These are phyloP conservation scores for Botrytis paeoniae DNA, from an alignment of 2,329 filamentous ascomycete genomes.

Conservation along the genomic window DNA sequence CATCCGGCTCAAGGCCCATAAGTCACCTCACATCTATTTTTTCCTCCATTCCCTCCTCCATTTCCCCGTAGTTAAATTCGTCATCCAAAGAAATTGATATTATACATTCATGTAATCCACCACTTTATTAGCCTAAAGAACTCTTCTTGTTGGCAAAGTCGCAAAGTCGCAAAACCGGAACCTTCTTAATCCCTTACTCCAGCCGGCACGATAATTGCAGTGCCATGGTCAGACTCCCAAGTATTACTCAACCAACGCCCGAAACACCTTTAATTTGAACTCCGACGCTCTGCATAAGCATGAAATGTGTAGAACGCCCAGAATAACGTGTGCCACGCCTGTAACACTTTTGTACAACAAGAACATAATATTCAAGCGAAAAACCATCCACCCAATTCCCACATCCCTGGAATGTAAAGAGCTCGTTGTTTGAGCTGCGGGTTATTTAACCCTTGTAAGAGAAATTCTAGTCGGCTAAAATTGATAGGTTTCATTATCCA, in stretches of 20 bases:
- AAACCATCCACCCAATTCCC: conserved; percentile 88
- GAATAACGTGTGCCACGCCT: not conserved
- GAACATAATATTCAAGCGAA: conserved; percentile 21
- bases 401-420: conserved; percentile 67
- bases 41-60: not conserved
- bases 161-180: not conserved
- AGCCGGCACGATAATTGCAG: not conserved
- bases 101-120: not conserved
- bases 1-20: not conserved
- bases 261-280: not conserved
- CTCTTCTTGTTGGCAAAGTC: not conserved
- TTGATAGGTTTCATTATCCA: conserved; percentile 90
- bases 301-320: not conserved
- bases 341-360: not conserved
- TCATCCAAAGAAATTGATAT: not conserved
- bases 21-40: not conserved
- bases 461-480: conserved; percentile 67
- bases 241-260: not conserved
- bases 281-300: not conserved
- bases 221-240: no score
- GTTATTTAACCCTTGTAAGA: conserved; percentile 68
- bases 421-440: conserved; percentile 54
- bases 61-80: not conserved
- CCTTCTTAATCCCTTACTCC: not conserved
- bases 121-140: not conserved